Conservation (phyloP, 192 early-diverging fungal genomes). For the Dissophora globulifera region DNA sequence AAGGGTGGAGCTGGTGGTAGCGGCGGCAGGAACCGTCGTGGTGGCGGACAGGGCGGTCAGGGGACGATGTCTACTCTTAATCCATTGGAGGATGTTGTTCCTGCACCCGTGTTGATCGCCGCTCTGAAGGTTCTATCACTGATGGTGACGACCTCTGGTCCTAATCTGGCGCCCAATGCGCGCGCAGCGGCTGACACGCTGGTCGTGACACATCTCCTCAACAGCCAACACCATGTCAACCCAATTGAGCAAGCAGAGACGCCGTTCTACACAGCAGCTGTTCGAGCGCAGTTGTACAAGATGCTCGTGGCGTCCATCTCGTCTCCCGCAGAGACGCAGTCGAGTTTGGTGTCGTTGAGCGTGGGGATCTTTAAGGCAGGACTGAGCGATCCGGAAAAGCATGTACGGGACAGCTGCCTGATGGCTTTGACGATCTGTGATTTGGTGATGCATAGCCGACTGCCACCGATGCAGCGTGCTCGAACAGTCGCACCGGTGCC, state of each 20-base stretch:
- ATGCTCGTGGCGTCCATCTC: constrained; percentile 33
- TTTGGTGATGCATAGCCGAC: constrained; percentile 60
- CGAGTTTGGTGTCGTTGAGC: constrained; percentile 40
- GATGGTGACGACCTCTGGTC: constrained; percentile 34
- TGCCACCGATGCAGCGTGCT: constrained; percentile 62
- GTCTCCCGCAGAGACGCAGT: constrained; percentile 44
- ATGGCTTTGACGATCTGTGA: constrained; percentile 63
- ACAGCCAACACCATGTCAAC: constrained; percentile 49
- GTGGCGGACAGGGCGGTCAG: constrained; percentile 6
- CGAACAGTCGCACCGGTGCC: constrained; percentile 15
- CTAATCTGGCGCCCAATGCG: constrained; percentile 33
- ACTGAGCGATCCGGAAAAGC: constrained; percentile 53
- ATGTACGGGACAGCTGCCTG: constrained; percentile 33
- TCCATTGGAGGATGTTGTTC: constrained; percentile 37
- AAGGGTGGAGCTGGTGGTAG: constrained; percentile 48
- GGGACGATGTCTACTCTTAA: constrained; percentile 6
- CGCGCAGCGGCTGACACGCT: constrained; percentile 46
- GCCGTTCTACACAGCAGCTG: constrained; percentile 25
- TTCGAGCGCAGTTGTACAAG: constrained; percentile 42
- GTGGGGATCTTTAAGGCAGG: constrained; percentile 47
- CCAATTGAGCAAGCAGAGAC: constrained; percentile 42
- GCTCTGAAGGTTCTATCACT: constrained; percentile 35
- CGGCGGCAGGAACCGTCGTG: constrained; percentile 38
- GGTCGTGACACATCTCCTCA: constrained; percentile 41
- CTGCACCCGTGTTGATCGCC: constrained; percentile 25